Evolutionary conservation across 2,329 filamentous ascomycete species (phyloP).

Genomic region (Neonectria faginata): DNA sequence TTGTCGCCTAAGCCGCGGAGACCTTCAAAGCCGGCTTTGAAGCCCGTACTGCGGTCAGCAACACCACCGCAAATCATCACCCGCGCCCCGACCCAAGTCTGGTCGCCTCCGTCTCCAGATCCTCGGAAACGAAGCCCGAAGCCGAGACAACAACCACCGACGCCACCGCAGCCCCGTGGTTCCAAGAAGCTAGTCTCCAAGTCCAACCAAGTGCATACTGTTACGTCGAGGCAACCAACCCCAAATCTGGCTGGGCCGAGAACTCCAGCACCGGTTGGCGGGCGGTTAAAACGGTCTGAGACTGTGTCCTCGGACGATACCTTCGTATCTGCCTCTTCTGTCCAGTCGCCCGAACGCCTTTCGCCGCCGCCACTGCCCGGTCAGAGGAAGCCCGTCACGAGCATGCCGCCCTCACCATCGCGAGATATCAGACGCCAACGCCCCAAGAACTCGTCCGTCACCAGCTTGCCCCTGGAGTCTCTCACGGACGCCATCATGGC

Average conservation of each 20-base stretch:
- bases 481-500: constrained; percentile 82
- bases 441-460: constrained; percentile 46
- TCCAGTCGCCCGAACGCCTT: constrained; percentile 46
- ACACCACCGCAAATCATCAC: constrained; percentile 46
- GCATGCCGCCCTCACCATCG: constrained; percentile 53
- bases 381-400: constrained; percentile 36
- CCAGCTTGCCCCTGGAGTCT: constrained; percentile 68
- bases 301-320: constrained; percentile 60
- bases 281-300: constrained; percentile 37
- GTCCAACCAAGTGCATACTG: constrained; percentile 19
- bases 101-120: constrained; percentile 45
- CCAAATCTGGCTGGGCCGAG: constrained; percentile 28
- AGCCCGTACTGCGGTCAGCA: constrained; percentile 47
- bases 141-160: constrained; percentile 49
- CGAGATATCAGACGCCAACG: constrained; percentile 48
- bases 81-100: constrained; percentile 34
- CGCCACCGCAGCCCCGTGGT: constrained; percentile 52
- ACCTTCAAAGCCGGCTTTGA: constrained; percentile 46
- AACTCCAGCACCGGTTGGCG: constrained; percentile 25
- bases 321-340: constrained; percentile 57
- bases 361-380: constrained; percentile 43
- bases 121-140: constrained; percentile 45
- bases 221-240: constrained; percentile 30
- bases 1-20: constrained; percentile 52
- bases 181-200: constrained; percentile 37